phyloP scores from a whole-genome alignment of 495 filamentous ascomycete genomes.

The Podospora sp. region DNA sequence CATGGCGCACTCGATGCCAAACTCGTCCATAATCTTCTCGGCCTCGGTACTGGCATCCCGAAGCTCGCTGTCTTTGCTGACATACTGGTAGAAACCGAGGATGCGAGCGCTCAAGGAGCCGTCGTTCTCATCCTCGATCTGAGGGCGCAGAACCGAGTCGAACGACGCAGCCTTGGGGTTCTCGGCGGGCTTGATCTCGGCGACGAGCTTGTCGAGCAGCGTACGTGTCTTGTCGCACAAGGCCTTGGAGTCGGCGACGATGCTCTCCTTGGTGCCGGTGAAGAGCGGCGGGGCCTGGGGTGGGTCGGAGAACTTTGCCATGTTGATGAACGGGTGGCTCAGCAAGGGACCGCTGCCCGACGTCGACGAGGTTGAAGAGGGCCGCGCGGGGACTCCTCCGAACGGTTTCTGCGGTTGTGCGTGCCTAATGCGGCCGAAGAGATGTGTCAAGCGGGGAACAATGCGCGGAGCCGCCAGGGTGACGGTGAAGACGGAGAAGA shows the following conservation, averaged over 20 bases:
- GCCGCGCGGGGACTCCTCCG: conserved; percentile 24
- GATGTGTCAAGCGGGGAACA: conserved; percentile 62
- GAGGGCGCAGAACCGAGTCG: conserved; percentile 62
- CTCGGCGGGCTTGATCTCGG: conserved; percentile 59
- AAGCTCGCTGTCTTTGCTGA: conserved; percentile 68
- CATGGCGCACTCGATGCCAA: conserved; percentile 61
- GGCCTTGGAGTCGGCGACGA: conserved; percentile 75
- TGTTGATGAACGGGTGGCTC: conserved; percentile 30
- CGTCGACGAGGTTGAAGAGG: conserved; percentile 20
- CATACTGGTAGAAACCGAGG: conserved; percentile 78
- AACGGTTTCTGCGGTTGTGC: conserved; percentile 23
- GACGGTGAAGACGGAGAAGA: conserved; percentile 63
- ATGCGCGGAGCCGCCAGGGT: conserved; percentile 78
- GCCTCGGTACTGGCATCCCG: conserved; percentile 64
- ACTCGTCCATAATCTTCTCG: conserved; percentile 63
- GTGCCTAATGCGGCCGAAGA: conserved; percentile 59
- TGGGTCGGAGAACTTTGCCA: conserved; percentile 63
- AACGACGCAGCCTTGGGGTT: conserved; percentile 60
- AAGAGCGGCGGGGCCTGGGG: conserved; percentile 86
- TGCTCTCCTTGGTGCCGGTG: conserved; percentile 74
- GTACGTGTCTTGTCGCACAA: conserved; percentile 69
- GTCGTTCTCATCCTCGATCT: conserved; percentile 68
- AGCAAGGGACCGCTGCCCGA: conserved; percentile 16
- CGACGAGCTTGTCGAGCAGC: conserved; percentile 75
- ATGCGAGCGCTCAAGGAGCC: conserved; percentile 62